phyloP scores from a whole-genome alignment of 129 eudicot genomes.

The Lactuca sativa region DNA sequence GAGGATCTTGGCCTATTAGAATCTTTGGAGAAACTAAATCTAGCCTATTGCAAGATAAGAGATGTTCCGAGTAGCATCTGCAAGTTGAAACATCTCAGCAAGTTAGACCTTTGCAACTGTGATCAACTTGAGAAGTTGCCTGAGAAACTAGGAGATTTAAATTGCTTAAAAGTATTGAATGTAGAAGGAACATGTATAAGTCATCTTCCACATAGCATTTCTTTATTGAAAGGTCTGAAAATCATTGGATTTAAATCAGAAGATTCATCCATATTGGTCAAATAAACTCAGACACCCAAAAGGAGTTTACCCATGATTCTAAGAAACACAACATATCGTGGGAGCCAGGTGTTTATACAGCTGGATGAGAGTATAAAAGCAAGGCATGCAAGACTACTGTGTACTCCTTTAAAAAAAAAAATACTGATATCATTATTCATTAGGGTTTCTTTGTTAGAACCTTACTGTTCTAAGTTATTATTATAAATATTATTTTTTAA shows the following conservation, averaged over 20 bases:
- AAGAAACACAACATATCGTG: no score
- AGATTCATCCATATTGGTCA: no score
- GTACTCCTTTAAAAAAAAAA: no score
- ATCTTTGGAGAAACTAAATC: conserved; percentile 2
- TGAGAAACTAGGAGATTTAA: conserved; percentile 14
- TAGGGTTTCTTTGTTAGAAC: no score
- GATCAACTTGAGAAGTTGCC: conserved; percentile 8
- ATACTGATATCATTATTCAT: no score
- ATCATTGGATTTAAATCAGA: not conserved
- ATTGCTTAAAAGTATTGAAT: not conserved
- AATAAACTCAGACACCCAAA: no score
- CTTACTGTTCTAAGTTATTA: no score
- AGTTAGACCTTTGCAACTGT: not conserved
- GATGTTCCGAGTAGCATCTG: conserved; percentile 16
- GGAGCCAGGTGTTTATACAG: no score
- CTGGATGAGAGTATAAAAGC: no score
- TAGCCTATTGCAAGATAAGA: not conserved
- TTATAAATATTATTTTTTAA: no score
- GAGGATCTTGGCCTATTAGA: conserved; percentile 22
- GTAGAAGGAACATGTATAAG: not conserved
- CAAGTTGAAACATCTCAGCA: conserved; percentile 11
- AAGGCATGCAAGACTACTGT: no score
- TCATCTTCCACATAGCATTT: not conserved
- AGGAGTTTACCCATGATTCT: no score
- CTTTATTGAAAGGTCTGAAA: not conserved